Percentiles rank a stretch among this genome's conserved stretches.
Conservation (phyloP, 148 eudicot genomes). For the Spergularia bocconei region DNA sequence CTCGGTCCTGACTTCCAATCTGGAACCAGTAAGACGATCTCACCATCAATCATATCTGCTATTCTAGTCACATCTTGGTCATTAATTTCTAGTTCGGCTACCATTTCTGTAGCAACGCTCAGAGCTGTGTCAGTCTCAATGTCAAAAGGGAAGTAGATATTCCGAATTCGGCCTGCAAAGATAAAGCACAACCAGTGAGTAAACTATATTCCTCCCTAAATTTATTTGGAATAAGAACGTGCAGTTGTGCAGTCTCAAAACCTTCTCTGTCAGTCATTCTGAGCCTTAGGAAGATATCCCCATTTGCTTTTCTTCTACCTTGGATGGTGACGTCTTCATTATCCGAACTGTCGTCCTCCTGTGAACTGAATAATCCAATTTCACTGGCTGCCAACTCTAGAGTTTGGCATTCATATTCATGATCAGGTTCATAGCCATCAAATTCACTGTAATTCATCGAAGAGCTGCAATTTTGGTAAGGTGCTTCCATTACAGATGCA, state of each 20-base stretch:
- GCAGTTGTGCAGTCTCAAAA: constrained; percentile 6
- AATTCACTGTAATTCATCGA: constrained; percentile 28
- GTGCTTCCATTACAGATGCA: constrained; percentile 33
- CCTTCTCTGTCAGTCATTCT: constrained; percentile 73
- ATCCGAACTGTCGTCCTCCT: constrained; percentile 41
- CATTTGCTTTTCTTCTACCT: constrained; percentile 58
- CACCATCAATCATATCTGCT: constrained; percentile 75
- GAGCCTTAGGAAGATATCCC: constrained; percentile 58
- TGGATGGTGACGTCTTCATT: constrained; percentile 46
- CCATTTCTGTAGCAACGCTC: constrained; percentile 81
- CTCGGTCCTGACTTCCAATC: constrained; percentile 45
- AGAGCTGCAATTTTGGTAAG: constrained; percentile 31
- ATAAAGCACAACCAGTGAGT: background rate
- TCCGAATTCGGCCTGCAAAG: constrained; percentile 60
- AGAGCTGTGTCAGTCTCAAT: constrained; percentile 63
- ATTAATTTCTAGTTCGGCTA: constrained; percentile 61
- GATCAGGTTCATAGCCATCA: constrained; percentile 37
- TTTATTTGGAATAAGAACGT: background rate
- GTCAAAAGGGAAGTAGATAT: constrained; percentile 83
- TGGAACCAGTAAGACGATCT: constrained; percentile 57
- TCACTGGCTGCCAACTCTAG: constrained; percentile 40
- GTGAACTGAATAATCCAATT: constrained; percentile 39
- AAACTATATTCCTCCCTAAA: background rate
- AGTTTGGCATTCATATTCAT: constrained; percentile 35
- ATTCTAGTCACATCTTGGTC: constrained; percentile 72